Evolutionary conservation across 768 basidiomycete species (phyloP), one percentile per base, ranked within the genome.

Genomic region (Gloeophyllum trabeum): DNA sequence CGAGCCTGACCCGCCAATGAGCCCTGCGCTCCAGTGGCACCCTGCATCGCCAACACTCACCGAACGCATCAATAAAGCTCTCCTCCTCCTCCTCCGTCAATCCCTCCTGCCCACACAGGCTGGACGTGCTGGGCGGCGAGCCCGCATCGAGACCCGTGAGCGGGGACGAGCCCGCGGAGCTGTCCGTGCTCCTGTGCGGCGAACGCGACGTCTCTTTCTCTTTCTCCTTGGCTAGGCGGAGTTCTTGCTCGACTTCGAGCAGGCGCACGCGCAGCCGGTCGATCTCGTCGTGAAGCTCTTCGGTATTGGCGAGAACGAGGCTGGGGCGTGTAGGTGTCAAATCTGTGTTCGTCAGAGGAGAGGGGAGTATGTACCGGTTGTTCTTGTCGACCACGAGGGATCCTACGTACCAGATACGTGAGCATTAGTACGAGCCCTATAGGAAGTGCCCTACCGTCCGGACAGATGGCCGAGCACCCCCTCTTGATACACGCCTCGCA

Each of bases 401-500:
- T 16, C 75, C 77, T 79, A 32, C 46, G 42, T n/a, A n/a, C n/a
- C n/a, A n/a, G 12, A 25, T 10, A 18, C 22, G 5, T 14, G 4
- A 35, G 37, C 34, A 16, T 51, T 44, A 26, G 26, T 10, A 16
- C 6, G 23, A 6, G 32, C 40, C 25, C 25, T 16, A 47, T n/a
- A 36, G 20, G 19, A 30, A n/a, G 35, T 7, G 42, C 54, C 48
- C 35, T 48, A 79, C 84, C 84, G 43, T 79, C 75, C n/a, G 84
- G 84, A 59, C 84, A 88, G 43, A 87, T 80, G 14, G 75, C 64
- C 19, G 74, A 75, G 52, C 82, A 87, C 24, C 84, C 84, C 52
- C 83, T 67, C 44, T 79, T 79, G 19, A 73, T 72, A 53, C 85
- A 88, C 55, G 76, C 85, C 59, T 80, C 79, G 60, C 84, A 88